phyloP scores from a whole-genome alignment of 176 grass and related monocot species.

The Elymus sibiricus region DNA sequence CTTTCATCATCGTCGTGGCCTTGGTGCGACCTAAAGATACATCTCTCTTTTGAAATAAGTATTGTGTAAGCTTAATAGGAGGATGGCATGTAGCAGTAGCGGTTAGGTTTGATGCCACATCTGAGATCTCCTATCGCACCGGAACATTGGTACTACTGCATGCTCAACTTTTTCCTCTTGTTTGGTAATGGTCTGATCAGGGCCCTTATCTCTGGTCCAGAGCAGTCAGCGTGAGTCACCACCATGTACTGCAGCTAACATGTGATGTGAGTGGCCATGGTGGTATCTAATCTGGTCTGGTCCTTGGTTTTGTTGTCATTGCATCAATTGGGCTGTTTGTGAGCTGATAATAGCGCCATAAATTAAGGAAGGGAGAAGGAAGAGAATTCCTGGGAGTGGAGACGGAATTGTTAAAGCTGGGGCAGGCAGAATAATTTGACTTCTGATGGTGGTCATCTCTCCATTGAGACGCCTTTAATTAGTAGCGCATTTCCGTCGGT shows the following conservation, averaged over 20 bases:
- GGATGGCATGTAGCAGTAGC: neutral
- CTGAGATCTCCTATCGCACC: neutral
- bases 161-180: neutral
- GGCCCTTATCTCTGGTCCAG: neutral
- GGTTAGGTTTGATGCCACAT: constrained; percentile 30
- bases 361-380: neutral
- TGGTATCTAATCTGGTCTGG: neutral
- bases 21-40: constrained; percentile 40
- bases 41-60: neutral
- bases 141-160: neutral
- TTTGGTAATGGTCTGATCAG: neutral
- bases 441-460: neutral
- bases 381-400: neutral
- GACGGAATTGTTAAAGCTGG: neutral
- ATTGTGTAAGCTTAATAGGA: neutral
- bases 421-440: constrained; percentile 14
- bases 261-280: neutral
- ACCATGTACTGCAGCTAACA: neutral
- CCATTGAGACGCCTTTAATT: neutral
- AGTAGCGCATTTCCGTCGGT: neutral
- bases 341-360: neutral
- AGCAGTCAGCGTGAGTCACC: neutral
- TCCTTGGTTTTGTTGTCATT: neutral
- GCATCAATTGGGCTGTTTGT: neutral
- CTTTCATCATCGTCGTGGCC: constrained; percentile 1